Evolutionary conservation across 1,284 basidiomycete genomes (phyloP).

Genomic region (Ustilago vetiveriae): DNA sequence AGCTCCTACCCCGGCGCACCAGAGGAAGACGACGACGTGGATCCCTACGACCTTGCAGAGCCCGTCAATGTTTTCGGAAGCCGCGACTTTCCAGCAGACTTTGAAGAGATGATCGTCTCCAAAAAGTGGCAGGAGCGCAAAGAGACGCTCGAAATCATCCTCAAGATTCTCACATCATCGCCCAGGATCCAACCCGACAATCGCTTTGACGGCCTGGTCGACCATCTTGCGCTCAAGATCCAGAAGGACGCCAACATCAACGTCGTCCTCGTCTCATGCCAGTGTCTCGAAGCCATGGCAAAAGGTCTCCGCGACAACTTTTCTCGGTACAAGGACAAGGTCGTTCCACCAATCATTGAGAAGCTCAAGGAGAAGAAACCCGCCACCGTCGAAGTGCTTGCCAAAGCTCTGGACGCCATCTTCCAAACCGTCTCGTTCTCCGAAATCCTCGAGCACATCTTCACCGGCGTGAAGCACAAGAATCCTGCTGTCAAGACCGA

Average conservation of each 20-base stretch:
- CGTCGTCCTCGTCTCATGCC: conserved; percentile 89
- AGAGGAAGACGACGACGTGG: conserved; percentile 69
- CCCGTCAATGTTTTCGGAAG: conserved; percentile 82
- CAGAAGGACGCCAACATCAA: conserved; percentile 93
- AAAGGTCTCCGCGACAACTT: conserved; percentile 79
- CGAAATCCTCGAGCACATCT: conserved; percentile 85
- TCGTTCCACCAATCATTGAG: conserved; percentile 84
- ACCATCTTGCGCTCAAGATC: conserved; percentile 81
- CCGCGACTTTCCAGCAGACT: conserved; percentile 69
- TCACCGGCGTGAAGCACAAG: conserved; percentile 83
- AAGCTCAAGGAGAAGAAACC: conserved; percentile 94
- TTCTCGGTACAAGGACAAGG: conserved; percentile 77
- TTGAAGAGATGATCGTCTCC: conserved; percentile 76
- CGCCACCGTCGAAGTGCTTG: conserved; percentile 87
- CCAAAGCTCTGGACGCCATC: conserved; percentile 86
- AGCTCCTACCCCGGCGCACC: conserved; percentile 16
- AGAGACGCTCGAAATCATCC: conserved; percentile 81
- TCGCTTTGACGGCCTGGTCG: conserved; percentile 76
- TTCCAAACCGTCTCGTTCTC: conserved; percentile 79
- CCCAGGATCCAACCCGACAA: conserved; percentile 80
- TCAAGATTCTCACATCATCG: conserved; percentile 77
- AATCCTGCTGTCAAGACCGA: conserved; percentile 98
- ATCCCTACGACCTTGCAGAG: conserved; percentile 85
- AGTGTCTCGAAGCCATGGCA: conserved; percentile 85
- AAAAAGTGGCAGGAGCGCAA: conserved; percentile 99